Conservation (phyloP, 495 filamentous ascomycete species). For the Podospora pseudocomata region DNA sequence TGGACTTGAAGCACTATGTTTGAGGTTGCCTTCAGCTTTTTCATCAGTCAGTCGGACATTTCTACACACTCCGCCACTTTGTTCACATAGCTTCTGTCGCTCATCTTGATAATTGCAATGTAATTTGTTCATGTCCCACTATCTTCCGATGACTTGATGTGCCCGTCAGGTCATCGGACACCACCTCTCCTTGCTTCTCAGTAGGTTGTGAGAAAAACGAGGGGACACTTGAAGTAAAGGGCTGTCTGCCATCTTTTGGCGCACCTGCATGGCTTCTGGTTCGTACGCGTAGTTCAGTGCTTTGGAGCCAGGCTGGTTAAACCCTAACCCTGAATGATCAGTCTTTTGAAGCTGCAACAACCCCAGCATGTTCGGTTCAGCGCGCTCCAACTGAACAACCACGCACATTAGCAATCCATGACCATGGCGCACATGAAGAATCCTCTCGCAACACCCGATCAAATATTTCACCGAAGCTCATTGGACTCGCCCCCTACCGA, state of each 20-base stretch:
- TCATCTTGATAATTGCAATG: no score
- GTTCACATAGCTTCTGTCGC: no score
- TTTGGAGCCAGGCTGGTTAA: neutral
- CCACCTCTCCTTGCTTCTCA: no score
- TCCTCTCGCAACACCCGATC: constrained; percentile 76
- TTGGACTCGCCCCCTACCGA: constrained; percentile 69
- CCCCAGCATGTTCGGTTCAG: neutral
- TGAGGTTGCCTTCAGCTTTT: neutral
- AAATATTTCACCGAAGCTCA: constrained; percentile 55
- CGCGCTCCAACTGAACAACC: neutral
- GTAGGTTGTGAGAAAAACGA: no score
- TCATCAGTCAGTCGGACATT: neutral
- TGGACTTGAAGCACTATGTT: neutral
- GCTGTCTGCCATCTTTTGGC: no score
- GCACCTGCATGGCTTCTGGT: no score
- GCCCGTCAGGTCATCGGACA: no score
- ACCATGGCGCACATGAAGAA: constrained; percentile 66
- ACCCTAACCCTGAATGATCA: constrained; percentile 3
- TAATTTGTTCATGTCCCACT: no score
- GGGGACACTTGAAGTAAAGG: no score
- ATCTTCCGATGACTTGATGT: no score
- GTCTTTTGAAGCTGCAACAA: neutral
- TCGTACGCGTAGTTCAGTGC: no score
- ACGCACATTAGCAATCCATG: neutral
- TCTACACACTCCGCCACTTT: neutral